Evolutionary conservation across 140 eudicot species (phyloP).

Genomic region (Ambrosia hybrid): DNA sequence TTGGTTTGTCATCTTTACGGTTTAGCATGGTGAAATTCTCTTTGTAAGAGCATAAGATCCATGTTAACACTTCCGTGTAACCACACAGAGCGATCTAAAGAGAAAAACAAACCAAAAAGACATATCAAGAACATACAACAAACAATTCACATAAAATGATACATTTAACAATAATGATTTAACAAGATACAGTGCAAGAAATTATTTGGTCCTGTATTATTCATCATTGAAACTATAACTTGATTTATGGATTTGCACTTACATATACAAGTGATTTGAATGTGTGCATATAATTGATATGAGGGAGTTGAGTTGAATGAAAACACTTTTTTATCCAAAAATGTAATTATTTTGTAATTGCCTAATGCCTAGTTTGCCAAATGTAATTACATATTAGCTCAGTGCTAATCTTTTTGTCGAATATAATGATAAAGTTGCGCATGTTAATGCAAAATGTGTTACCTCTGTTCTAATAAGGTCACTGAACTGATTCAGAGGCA

Average conservation of each 20-base stretch:
- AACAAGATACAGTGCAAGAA: conserved; percentile 1
- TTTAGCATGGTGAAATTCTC: conserved; percentile 83
- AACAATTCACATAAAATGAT: background rate
- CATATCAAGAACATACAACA: conserved; percentile 2
- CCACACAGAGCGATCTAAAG: conserved; percentile 75
- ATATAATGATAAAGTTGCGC: background rate
- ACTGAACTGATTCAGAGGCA: conserved; percentile 63
- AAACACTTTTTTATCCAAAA: background rate
- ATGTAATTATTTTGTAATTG: background rate
- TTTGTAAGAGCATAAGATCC: conserved; percentile 74
- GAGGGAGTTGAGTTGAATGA: background rate
- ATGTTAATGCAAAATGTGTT: background rate
- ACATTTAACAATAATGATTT: background rate
- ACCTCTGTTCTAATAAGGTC: conserved; percentile 85
- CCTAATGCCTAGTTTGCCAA: background rate
- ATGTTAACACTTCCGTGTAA: conserved; percentile 79
- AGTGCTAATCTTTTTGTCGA: background rate
- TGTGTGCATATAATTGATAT: background rate
- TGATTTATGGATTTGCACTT: background rate
- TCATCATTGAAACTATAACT: background rate
- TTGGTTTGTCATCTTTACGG: conserved; percentile 73
- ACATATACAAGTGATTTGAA: background rate
- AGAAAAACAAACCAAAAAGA: conserved; percentile 1
- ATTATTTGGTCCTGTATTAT: background rate
- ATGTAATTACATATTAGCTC: background rate